Percentiles rank a stretch among this genome's conserved stretches.
Evolutionary conservation across 2,329 filamentous ascomycete genomes (phyloP).

Genomic region (Claviceps humidiphila): DNA sequence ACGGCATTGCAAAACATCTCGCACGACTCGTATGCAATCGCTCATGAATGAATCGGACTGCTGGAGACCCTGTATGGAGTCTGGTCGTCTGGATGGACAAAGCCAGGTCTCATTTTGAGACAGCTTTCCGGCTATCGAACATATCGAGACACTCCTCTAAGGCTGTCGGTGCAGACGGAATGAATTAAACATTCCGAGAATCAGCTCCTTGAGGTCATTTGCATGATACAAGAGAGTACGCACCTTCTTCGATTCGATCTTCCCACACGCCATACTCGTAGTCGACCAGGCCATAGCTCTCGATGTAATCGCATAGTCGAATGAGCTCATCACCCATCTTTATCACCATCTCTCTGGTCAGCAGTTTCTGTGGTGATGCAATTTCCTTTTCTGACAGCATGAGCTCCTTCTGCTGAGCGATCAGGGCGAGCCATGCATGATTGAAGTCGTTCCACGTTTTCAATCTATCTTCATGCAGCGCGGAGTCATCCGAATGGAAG

Average conservation of each 20-base stretch:
- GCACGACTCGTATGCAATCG: too few species aligned
- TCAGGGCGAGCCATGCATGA: constrained; percentile 71
- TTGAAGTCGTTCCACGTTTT: constrained; percentile 93
- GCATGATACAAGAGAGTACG: constrained; percentile 18
- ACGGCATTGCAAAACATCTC: background rate
- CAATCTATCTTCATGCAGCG: constrained; percentile 61
- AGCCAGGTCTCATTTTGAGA: background rate
- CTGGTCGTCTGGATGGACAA: too few species aligned
- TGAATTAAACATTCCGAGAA: background rate
- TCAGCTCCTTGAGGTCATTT: background rate
- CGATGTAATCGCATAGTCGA: constrained; percentile 70
- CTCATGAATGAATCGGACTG: too few species aligned
- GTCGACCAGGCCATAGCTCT: constrained; percentile 87
- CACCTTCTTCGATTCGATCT: constrained; percentile 76
- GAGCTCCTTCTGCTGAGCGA: constrained; percentile 74
- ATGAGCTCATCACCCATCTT: constrained; percentile 74
- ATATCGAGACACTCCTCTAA: constrained; percentile 6
- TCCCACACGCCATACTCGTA: constrained; percentile 97
- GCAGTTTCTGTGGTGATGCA: constrained; percentile 45
- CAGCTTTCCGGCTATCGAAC: background rate
- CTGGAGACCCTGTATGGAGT: too few species aligned
- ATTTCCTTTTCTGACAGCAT: constrained; percentile 45
- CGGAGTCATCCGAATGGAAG: constrained; percentile 70
- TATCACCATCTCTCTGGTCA: constrained; percentile 56
- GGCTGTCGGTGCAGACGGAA: background rate